A percentile compares a stretch with the other conserved stretches of the same genome.
phyloP scores from a whole-genome alignment of 2,329 filamentous ascomycete species.

The Dothideomycetidae sp. region DNA sequence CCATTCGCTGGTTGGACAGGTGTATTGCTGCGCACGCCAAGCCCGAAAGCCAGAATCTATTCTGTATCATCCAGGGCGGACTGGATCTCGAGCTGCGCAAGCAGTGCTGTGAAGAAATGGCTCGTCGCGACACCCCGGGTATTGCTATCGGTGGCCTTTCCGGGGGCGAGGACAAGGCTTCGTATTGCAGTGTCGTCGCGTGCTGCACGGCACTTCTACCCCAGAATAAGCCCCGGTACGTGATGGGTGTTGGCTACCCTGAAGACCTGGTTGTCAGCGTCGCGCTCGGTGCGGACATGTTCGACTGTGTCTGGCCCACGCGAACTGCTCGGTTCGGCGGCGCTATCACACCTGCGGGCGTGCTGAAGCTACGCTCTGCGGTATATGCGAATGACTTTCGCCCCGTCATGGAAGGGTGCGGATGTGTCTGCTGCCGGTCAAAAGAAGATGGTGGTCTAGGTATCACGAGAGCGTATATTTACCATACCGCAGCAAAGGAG shows the following conservation, averaged over 20 bases:
- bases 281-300: conserved; percentile 95
- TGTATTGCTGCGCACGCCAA: conserved; percentile 84
- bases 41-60: conserved; percentile 74
- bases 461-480: conserved; percentile 75
- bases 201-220: conserved; percentile 76
- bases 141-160: conserved; percentile 93
- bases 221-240: conserved; percentile 87
- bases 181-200: conserved; percentile 65
- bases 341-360: conserved; percentile 66
- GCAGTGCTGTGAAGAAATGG: conserved; percentile 77
- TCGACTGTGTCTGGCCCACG: conserved; percentile 98
- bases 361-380: conserved; percentile 71
- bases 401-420: conserved; percentile 70
- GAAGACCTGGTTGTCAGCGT: conserved; percentile 91
- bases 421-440: conserved; percentile 60
- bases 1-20: conserved; percentile 87
- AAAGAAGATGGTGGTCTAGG: conserved; percentile 55
- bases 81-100: conserved; percentile 74
- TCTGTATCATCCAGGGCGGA: conserved; percentile 97
- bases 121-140: conserved; percentile 78
- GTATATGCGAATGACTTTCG: conserved; percentile 65
- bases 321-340: conserved; percentile 93
- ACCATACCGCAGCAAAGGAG: conserved; percentile 87
- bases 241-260: conserved; percentile 96
- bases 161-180: conserved; percentile 84